Percentiles rank a stretch among this genome's conserved stretches.
phyloP scores from a whole-genome alignment of 2,329 filamentous ascomycete species.

The Fusarium albosuccineum region DNA sequence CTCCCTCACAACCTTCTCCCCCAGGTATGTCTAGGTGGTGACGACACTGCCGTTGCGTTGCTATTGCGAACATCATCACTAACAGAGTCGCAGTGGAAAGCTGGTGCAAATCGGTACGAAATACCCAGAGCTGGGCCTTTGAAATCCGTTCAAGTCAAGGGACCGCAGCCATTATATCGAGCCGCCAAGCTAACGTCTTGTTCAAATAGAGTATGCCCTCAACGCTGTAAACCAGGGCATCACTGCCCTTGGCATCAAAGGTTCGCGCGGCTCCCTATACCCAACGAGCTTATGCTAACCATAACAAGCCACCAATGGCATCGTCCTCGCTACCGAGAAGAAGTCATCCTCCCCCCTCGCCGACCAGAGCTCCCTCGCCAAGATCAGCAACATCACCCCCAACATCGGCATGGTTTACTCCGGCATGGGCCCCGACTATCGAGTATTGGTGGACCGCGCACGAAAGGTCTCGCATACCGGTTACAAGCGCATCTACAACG shows the following conservation, averaged over 20 bases:
- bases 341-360: conserved; percentile 98
- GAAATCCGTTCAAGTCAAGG: background rate
- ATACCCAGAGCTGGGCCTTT: conserved; percentile 10
- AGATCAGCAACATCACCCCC: conserved; percentile 97
- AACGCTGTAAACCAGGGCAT: conserved; percentile 99
- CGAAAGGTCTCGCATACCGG: conserved; percentile 98
- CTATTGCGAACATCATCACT: conserved; percentile 53
- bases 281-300: conserved; percentile 36
- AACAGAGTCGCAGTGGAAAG: conserved; percentile 80
- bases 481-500: conserved; percentile 99
- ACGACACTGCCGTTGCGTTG: conserved; percentile 41
- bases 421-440: conserved; percentile 98
- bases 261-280: conserved; percentile 61
- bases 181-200: conserved; percentile 29
- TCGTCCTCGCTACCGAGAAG: conserved; percentile 99
- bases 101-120: conserved; percentile 91
- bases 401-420: conserved; percentile 99
- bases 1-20: conserved; percentile 99
- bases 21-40: conserved; percentile 77
- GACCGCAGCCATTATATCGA: background rate
- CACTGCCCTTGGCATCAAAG: conserved; percentile 98
- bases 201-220: conserved; percentile 88
- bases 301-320: conserved; percentile 89
- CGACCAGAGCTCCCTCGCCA: conserved; percentile 93
- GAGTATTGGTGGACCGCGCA: conserved; percentile 96